These are phyloP conservation scores for Ogataea nitratoaversa DNA, from an alignment of 805 yeast genomes.

Conservation along the genomic window DNA sequence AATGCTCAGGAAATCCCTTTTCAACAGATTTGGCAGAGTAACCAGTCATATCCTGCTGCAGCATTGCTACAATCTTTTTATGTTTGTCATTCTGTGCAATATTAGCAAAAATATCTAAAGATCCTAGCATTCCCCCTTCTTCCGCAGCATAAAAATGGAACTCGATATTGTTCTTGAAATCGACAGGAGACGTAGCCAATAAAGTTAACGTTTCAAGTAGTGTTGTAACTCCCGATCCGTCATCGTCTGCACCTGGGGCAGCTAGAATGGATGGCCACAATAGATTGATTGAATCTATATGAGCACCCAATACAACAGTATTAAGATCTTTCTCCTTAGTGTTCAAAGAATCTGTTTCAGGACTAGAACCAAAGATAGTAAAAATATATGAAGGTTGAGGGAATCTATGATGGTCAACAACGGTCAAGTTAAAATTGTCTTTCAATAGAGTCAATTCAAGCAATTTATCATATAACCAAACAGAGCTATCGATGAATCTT, in stretches of 20 bases:
- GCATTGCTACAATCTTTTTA: conserved; percentile 67
- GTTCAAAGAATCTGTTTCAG: background rate
- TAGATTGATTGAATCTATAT: conserved; percentile 77
- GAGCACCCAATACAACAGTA: conserved; percentile 75
- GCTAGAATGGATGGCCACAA: conserved; percentile 63
- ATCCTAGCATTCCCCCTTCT: conserved; percentile 87
- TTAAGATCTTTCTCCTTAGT: conserved; percentile 20
- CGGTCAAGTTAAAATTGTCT: conserved; percentile 12
- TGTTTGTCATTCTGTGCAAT: conserved; percentile 33
- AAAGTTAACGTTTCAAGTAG: conserved; percentile 57
- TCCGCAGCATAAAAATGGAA: conserved; percentile 94
- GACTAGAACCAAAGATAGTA: conserved; percentile 6
- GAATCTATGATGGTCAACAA: conserved; percentile 12
- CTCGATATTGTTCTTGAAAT: conserved; percentile 62
- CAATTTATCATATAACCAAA: conserved; percentile 53
- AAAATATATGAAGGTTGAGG: conserved; percentile 20
- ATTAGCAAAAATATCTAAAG: conserved; percentile 69
- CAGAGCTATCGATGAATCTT: conserved; percentile 62
- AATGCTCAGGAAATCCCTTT: conserved; percentile 51
- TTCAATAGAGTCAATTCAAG: conserved; percentile 1
- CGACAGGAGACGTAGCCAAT: conserved; percentile 7
- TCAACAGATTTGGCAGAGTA: conserved; percentile 50
- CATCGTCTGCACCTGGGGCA: conserved; percentile 95
- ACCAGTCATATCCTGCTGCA: conserved; percentile 96
- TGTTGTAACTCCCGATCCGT: conserved; percentile 83